Percentiles rank a stretch among this genome's conserved stretches.
phyloP scores from a whole-genome alignment of 768 basidiomycete species.

The Amanita jacksonii region DNA sequence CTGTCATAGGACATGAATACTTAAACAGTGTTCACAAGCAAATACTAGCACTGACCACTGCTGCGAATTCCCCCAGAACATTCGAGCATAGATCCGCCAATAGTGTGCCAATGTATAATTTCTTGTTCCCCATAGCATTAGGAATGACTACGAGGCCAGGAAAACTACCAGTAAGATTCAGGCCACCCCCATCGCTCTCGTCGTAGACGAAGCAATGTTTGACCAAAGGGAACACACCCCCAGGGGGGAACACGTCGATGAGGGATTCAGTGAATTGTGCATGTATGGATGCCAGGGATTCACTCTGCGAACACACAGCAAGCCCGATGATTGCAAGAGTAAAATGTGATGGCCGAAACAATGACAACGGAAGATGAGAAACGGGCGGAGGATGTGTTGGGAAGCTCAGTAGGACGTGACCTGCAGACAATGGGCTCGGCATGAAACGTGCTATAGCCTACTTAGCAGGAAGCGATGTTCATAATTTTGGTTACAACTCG shows the following conservation, averaged over 20 bases:
- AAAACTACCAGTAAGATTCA: conserved; percentile 45
- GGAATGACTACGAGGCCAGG: conserved; percentile 74
- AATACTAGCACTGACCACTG: conserved; percentile 49
- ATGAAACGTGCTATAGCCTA: conserved; percentile 62
- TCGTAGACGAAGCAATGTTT: conserved; percentile 84
- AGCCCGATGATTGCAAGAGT: conserved; percentile 87
- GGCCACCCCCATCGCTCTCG: conserved; percentile 48
- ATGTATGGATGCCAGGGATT: conserved; percentile 38
- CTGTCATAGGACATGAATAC: conserved; percentile 28
- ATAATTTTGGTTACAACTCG: conserved; percentile 21
- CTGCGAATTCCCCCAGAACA: conserved; percentile 77
- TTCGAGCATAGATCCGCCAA: conserved; percentile 85
- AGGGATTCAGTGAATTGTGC: conserved; percentile 60
- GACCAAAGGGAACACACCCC: conserved; percentile 67
- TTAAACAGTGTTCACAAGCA: conserved; percentile 2
- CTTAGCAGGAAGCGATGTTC: not conserved
- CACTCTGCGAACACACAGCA: conserved; percentile 52
- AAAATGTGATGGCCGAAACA: conserved; percentile 74
- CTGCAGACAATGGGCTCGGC: conserved; percentile 66
- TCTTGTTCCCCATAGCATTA: conserved; percentile 79
- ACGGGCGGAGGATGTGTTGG: conserved; percentile 65
- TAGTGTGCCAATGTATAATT: conserved; percentile 78
- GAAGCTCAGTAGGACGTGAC: conserved; percentile 74
- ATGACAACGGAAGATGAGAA: conserved; percentile 55
- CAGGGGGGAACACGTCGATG: conserved; percentile 55